Evolutionary conservation across 352 stramenopile genomes (phyloP).

Genomic region (Phytopythium sindhum): DNA sequence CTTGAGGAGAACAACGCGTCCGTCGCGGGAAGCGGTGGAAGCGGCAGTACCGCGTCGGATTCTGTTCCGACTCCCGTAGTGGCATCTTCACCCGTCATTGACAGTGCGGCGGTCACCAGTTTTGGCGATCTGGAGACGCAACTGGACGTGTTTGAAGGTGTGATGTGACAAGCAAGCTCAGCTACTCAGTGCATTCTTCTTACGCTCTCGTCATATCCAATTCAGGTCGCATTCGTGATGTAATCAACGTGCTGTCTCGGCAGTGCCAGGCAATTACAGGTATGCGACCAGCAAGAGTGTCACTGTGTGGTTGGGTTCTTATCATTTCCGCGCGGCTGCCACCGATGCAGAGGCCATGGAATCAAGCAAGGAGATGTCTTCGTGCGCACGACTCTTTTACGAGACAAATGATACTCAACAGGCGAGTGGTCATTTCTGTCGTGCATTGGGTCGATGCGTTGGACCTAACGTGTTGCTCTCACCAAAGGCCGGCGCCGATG

Average conservation of each 20-base stretch:
- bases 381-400: neutral
- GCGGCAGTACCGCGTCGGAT: neutral
- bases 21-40: conserved; percentile 7
- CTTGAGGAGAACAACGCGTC: conserved; percentile 14
- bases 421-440: neutral
- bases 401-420: neutral
- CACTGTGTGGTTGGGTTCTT: no score
- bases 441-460: neutral
- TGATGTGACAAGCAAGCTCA: neutral
- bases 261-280: conserved; percentile 57
- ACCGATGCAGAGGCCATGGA: conserved; percentile 21
- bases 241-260: conserved; percentile 41
- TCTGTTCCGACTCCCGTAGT: neutral
- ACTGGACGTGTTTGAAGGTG: conserved; percentile 44
- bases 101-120: neutral
- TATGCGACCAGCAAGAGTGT: no score
- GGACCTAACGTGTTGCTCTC: neutral
- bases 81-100: neutral
- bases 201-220: neutral
- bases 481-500: neutral
- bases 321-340: neutral
- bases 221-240: conserved; percentile 32
- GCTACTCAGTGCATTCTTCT: neutral
- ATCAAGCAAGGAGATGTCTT: conserved; percentile 11
- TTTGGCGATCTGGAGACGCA: conserved; percentile 26